A percentile compares a stretch with the other conserved stretches of the same genome.
phyloP scores from a whole-genome alignment of 306 rosid genomes.

The Adenanthera pavonina region DNA sequence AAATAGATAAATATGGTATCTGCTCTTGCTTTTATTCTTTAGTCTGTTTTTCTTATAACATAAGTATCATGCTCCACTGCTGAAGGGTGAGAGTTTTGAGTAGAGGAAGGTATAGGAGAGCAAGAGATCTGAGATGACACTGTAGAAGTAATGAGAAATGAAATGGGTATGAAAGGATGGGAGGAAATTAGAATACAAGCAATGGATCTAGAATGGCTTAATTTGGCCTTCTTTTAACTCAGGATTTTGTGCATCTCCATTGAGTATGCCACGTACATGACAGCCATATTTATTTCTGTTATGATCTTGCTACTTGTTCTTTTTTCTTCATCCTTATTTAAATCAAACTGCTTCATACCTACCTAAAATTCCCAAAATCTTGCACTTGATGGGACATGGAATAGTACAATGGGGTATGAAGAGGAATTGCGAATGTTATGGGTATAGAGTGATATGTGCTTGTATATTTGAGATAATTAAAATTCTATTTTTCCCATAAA shows the following conservation, averaged over 20 bases:
- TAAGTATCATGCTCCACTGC: neutral
- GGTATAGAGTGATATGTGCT: neutral
- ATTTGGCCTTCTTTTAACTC: neutral
- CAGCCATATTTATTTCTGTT: neutral
- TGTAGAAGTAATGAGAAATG: neutral
- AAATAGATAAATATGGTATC: neutral
- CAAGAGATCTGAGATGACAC: neutral
- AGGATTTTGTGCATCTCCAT: neutral
- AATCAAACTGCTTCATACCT: neutral
- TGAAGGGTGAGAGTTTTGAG: neutral
- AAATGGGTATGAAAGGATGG: neutral
- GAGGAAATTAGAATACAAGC: neutral
- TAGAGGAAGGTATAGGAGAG: neutral
- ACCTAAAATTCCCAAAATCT: neutral
- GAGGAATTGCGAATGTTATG: neutral
- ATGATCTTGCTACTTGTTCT: constrained; percentile 6
- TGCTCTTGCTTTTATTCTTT: neutral
- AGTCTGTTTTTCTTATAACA: neutral
- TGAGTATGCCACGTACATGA: neutral
- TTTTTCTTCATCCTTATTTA: neutral
- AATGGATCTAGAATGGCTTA: neutral
- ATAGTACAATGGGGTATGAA: neutral
- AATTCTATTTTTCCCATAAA: too few species aligned
- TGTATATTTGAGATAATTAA: too few species aligned
- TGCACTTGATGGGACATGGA: neutral